Base-by-base conservation (phyloP, 768 basidiomycete genomes). In the Galerina marginata region DNA sequence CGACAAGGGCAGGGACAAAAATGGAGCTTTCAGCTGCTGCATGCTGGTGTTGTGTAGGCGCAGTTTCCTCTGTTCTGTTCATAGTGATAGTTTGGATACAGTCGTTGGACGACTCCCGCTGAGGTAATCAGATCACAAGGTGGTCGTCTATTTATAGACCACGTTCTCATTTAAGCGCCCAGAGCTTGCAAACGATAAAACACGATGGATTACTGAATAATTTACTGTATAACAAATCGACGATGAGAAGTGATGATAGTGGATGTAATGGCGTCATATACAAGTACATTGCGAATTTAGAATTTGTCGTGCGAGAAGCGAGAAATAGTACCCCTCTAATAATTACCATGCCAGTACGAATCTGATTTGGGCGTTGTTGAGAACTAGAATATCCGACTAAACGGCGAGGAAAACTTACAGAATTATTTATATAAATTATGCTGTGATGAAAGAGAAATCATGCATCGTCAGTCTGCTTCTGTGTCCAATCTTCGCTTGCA, bases 1-100 rank as follows among this genome's bases (percentile, higher is more conserved):
- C 81, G 53, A 93, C 68, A 20, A 93, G 79, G 0, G 88, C 91
- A 36, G 82, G 81, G 1, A 68, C 70, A 62, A 78, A 76, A 16
- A 56, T 47, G n/a, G 61, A 56, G 20, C 58, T 61, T n/a, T 66
- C 58, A 29, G 59, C 56, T 15, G 48, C 9, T 23, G 52, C 23
- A 11, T 40, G 39, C 46, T 61, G 56, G 45, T 53, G 37, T 15
- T 56, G 39, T 9, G 45, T 49, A n/a, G 29, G 48, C 25, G 29
- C 45, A 26, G 40, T 12, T 42, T 15, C 40, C 20, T 56, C 36
- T 23, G 61, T 7, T 45, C 55, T 55, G 42, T 44, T 55, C 67
- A 71, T 67, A 46, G 38, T 55, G 49, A 40, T 61, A 29, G 46
- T 43, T 15, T 10, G 37, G 23, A 33, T 33, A 33, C 29, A 33